Percentiles rank a stretch among this genome's conserved stretches.
Evolutionary conservation across 306 rosid genomes (phyloP).

Genomic region (Vigna mungo): DNA sequence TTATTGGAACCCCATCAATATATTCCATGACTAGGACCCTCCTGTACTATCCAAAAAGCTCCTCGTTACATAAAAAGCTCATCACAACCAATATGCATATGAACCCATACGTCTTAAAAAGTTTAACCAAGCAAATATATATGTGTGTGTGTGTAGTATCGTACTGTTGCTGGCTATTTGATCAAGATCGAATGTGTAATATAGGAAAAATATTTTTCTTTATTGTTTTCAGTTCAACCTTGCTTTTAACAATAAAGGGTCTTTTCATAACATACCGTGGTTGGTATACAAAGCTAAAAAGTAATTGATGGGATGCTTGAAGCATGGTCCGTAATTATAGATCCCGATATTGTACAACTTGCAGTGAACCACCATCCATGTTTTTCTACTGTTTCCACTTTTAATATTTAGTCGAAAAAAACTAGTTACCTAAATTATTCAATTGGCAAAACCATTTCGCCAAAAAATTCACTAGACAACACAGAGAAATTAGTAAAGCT

Average conservation of each 20-base stretch:
- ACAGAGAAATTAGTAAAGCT: conserved; percentile 28
- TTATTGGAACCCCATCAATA: conserved; percentile 87
- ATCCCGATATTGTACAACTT: conserved; percentile 15
- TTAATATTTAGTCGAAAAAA: conserved; percentile 23
- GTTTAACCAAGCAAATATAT: conserved; percentile 2
- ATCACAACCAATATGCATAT: conserved; percentile 39
- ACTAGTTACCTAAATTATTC: conserved; percentile 1
- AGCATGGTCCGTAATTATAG: conserved; percentile 16
- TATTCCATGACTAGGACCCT: conserved; percentile 92
- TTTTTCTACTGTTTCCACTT: conserved; percentile 19
- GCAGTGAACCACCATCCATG: conserved; percentile 37
- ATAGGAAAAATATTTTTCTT: neutral
- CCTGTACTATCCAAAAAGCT: conserved; percentile 60
- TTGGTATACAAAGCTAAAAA: conserved; percentile 24
- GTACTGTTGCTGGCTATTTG: conserved; percentile 25
- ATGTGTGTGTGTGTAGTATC: neutral
- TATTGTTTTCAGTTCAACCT: conserved; percentile 26
- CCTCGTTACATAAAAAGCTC: conserved; percentile 35
- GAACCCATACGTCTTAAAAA: conserved; percentile 25
- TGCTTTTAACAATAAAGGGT: conserved; percentile 21
- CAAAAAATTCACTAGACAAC: neutral
- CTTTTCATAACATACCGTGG: neutral
- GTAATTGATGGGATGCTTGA: conserved; percentile 25
- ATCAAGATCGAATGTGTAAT: conserved; percentile 16
- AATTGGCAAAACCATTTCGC: conserved; percentile 20